Percentiles rank a stretch among this genome's conserved stretches.
phyloP scores from a whole-genome alignment of 805 yeast genomes.

The Cyberlindnera euphorbiiphila region DNA sequence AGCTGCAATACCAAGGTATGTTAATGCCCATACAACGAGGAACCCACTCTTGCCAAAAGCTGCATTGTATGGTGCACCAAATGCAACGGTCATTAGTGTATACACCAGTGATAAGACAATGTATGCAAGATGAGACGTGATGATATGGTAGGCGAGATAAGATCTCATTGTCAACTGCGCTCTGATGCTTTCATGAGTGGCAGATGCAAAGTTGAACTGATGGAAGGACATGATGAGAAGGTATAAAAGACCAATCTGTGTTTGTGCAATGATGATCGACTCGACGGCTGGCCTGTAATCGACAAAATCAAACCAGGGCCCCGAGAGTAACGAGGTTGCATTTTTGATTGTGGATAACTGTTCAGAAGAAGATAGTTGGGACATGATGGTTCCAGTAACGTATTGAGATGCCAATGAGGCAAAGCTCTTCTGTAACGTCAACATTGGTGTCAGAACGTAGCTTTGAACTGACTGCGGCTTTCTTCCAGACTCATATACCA shows the following conservation, averaged over 20 bases:
- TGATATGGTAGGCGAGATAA: constrained; percentile 45
- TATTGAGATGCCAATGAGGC: constrained; percentile 20
- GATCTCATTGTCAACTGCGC: constrained; percentile 25
- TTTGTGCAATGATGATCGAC: constrained; percentile 51
- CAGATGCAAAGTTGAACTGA: constrained; percentile 55
- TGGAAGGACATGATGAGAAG: constrained; percentile 64
- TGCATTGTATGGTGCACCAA: constrained; percentile 48
- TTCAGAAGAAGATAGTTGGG: constrained; percentile 14
- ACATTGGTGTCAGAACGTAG: constrained; percentile 39
- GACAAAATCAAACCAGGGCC: constrained; percentile 17
- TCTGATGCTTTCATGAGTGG: constrained; percentile 36
- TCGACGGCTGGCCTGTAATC: constrained; percentile 44
- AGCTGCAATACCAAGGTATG: constrained; percentile 59
- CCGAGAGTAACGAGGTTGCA: constrained; percentile 26
- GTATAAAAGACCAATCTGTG: constrained; percentile 66
- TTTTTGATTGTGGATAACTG: constrained; percentile 17
- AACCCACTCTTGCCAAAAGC: constrained; percentile 63
- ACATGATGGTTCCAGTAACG: constrained; percentile 10
- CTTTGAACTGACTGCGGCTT: constrained; percentile 43
- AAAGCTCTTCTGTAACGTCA: constrained; percentile 14
- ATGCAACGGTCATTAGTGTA: constrained; percentile 55
- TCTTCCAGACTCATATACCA: constrained; percentile 56
- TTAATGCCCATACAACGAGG: constrained; percentile 60
- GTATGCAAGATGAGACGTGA: constrained; percentile 32
- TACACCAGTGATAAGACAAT: constrained; percentile 50